Base-by-base conservation (phyloP, 164 flowering plant species). In the Kalanchoe fedtschenkoi region DNA sequence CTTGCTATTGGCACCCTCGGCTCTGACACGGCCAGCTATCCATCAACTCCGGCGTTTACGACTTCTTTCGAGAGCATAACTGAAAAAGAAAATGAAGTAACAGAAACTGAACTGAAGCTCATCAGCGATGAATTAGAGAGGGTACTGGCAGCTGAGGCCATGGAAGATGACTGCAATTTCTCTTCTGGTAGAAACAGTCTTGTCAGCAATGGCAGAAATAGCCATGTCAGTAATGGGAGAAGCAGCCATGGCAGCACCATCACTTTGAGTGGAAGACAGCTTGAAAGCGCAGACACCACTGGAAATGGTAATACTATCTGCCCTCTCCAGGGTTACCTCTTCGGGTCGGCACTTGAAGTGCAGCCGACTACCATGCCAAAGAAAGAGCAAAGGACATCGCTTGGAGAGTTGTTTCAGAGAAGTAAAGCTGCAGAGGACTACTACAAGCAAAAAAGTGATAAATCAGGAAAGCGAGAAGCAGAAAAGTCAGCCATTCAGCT, bases 321-420 rank as follows among this genome's bases (percentile, higher is more conserved):
- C 62, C 97, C 97, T 14, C 85, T 91, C 11, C 97, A 91, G 68
- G 91, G 75, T 26, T 91, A 79, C 63, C 82, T 91, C 34, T 81
- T 91, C 30, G 89, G 97, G 8, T 80, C 96, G 26, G 83, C 87
- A 4, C 42, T 37, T 19, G 69, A 81, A 32, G 96, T 79, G 63
- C 19, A 81, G 61, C 80, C 84, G 26, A 70, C 78, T 24, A 35
- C 79, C 8, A 68, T 24, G 55, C 71, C 69, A 16, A 81, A 80
- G 76, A 87, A 87, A 68, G 95, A 87, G 69, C 70, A 79, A n/a
- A 72, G 96, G 65, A 74, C 89, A 17, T 87, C 98, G 0, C 87
- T 91, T 1, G 91, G 91, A 0, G 98, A 91, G 76, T 77, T 91
- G 62, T 87, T 91, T 69, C 89, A 84, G 81, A 87, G 65, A 72